Base-by-base conservation (phyloP, 257 asterid species). In the Solanum bukasovii region DNA sequence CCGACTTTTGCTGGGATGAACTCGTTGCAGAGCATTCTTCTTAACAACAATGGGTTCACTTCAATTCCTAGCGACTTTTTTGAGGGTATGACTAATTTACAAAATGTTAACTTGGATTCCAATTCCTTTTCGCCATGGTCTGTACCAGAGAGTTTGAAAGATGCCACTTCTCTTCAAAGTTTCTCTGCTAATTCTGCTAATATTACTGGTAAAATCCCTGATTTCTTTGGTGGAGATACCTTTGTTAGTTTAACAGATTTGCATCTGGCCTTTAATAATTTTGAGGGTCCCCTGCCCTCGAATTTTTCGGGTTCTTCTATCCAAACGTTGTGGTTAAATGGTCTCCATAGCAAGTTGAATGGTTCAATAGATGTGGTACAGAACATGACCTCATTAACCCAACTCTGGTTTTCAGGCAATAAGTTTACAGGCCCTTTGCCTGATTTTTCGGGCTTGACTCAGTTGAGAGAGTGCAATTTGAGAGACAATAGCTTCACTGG, bases 31-130 rank as follows among this genome's bases (percentile, higher is more conserved):
- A 27, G 87, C 14, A 16, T 96, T 29, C 84, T 93, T 2, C 87
- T 95, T 87, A 90, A 18, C 88, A 67, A 90, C 90, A 97, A 96
- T 92, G 90, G 85, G 37, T 97, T 97, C 89, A 84, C 95, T 33
- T 92, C 87, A 6, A 92, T 96, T 37, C 96, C 99, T 0, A 61
- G 91, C 56, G 98, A 95, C 90, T 96, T 97, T 92, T 97, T 97
- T 91, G 38, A 93, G 40, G 98, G 98, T 82, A 88, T 95, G 98
- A 90, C 84, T 71, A 90, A 97, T 5, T 88, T 97, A 86, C 89
- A 86, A 25, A 61, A 11, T 38, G 96, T 95, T 81, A 73, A 21
- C 59, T 74, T 97, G 90, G 99, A 97, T 91, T 38, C 88, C 46
- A 97, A 97, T 18, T 92, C 90, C 6, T 93, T 97, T 72, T 42